Percentiles rank a stretch among this genome's conserved stretches.
Evolutionary conservation across 257 asterid species (phyloP).

Genomic region (Henckelia pumila): DNA sequence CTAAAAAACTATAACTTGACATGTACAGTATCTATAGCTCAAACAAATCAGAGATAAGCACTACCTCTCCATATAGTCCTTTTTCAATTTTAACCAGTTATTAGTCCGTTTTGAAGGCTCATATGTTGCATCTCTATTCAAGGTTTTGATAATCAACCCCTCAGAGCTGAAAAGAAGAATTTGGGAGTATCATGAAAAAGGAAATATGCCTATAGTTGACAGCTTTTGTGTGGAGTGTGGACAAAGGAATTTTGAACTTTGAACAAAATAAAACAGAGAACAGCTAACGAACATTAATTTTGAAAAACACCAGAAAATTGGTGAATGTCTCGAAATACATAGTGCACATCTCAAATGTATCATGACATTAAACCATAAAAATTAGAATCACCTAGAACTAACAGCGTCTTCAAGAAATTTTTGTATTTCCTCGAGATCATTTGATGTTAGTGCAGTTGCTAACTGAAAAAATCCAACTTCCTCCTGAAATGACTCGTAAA

Average conservation of each 20-base stretch:
- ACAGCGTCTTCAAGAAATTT: constrained; percentile 88
- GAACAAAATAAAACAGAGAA: not conserved
- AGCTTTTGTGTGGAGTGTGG: not conserved
- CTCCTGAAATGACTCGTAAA: constrained; percentile 82
- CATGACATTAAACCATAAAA: constrained; percentile 7
- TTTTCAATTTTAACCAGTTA: constrained; percentile 93
- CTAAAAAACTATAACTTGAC: constrained; percentile 15
- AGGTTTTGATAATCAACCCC: constrained; percentile 92
- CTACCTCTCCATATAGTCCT: constrained; percentile 90
- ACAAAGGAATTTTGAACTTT: not conserved
- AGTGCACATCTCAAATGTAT: not conserved
- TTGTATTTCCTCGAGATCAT: constrained; percentile 92
- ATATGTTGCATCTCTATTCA: constrained; percentile 84
- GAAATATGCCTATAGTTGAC: not conserved
- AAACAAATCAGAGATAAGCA: constrained; percentile 20
- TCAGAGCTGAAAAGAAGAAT: constrained; percentile 61
- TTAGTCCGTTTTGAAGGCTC: constrained; percentile 91
- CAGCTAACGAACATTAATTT: constrained; percentile 1
- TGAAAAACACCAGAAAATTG: constrained; percentile 1
- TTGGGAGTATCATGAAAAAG: not conserved
- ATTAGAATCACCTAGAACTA: constrained; percentile 56
- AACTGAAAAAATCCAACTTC: constrained; percentile 73
- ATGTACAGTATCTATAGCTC: constrained; percentile 14
- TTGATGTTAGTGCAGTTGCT: constrained; percentile 80
- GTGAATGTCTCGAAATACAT: constrained; percentile 6